Evolutionary conservation across 129 eudicot species (phyloP).

Genomic region (Dittrichia graveolens): DNA sequence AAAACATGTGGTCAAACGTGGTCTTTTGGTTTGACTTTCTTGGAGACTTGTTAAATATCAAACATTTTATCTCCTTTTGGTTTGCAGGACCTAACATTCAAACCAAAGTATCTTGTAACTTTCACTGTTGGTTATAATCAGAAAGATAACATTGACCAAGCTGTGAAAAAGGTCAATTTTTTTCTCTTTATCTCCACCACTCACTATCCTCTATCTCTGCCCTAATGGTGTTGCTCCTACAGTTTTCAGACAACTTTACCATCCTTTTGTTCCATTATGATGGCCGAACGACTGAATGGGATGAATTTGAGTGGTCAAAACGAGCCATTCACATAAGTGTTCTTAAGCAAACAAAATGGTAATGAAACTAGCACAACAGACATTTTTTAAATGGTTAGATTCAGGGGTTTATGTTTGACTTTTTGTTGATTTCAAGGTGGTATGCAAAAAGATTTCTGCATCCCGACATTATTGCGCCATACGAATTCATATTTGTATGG

Average conservation of each 20-base stretch:
- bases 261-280: constrained; percentile 89
- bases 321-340: constrained; percentile 82
- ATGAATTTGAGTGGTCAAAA: constrained; percentile 91
- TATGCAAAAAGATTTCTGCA: constrained; percentile 92
- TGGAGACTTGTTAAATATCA: constrained; percentile 16
- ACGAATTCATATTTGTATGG: constrained; percentile 90
- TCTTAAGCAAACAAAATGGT: constrained; percentile 91
- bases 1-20: constrained; percentile 1
- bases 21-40: constrained; percentile 13
- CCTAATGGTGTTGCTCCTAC: constrained; percentile 29
- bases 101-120: constrained; percentile 80
- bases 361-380: constrained; percentile 7
- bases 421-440: constrained; percentile 61
- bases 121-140: constrained; percentile 87
- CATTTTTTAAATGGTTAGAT: not conserved
- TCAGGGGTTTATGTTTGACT: not conserved
- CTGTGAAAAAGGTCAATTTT: constrained; percentile 69
- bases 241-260: constrained; percentile 88
- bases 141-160: constrained; percentile 69
- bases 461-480: constrained; percentile 90
- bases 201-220: not conserved
- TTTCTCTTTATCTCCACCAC: not conserved
- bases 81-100: constrained; percentile 70
- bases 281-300: constrained; percentile 82
- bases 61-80: not conserved